Evolutionary conservation across 192 early-diverging fungal species (phyloP).

Genomic region (Ambispora gerdemannii): DNA sequence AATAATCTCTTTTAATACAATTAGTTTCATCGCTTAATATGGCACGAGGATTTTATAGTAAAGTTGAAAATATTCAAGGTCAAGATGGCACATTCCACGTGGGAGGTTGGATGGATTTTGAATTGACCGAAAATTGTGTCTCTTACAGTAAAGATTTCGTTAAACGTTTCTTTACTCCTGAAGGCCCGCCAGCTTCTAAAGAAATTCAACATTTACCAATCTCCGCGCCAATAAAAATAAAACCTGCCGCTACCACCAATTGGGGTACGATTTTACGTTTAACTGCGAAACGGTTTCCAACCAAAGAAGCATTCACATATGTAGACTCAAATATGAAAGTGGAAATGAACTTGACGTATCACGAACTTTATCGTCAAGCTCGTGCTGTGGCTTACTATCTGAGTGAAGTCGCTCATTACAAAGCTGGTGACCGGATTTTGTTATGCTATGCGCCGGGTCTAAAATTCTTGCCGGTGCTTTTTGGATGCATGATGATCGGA

Average conservation of each 20-base stretch:
- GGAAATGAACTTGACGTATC: not conserved
- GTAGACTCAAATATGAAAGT: constrained; percentile 1
- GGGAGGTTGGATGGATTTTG: constrained; percentile 25
- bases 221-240: not conserved
- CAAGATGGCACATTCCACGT: constrained; percentile 13
- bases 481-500: constrained; percentile 18
- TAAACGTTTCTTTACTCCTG: not conserved
- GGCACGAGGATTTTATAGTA: constrained; percentile 14
- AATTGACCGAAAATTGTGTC: constrained; percentile 13
- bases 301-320: constrained; percentile 6
- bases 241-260: not conserved
- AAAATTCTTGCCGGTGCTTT: constrained; percentile 23
- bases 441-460: constrained; percentile 24
- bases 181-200: not conserved
- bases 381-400: constrained; percentile 12
- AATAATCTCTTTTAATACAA: not conserved
- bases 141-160: constrained; percentile 10
- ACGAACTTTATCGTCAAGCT: constrained; percentile 12
- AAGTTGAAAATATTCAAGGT: constrained; percentile 18
- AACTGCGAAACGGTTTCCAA: constrained; percentile 5
- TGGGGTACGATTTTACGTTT: not conserved
- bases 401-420: not conserved
- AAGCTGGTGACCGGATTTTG: constrained; percentile 17
- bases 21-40: constrained; percentile 16
- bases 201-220: constrained; percentile 12